Evolutionary conservation across 2,329 filamentous ascomycete species (phyloP), one percentile per base, ranked within the genome.

Genomic region (Colletotrichum eremochloae): DNA sequence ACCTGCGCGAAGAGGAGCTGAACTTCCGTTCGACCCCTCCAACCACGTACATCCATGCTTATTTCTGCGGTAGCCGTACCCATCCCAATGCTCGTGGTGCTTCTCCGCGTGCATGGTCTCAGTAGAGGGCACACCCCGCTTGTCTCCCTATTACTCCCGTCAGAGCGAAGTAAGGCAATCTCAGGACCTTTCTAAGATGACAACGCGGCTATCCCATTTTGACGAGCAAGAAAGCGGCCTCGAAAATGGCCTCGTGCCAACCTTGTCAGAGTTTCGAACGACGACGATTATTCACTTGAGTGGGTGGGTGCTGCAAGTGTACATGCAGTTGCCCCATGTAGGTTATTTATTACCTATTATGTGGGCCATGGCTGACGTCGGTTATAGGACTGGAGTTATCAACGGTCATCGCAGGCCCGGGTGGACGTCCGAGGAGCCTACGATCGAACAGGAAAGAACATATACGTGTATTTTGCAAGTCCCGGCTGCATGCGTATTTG

Each of bases 21-120:
- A 65, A 72, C 66, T 72, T 70, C 66, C 70, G 61, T 65, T 61
- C 67, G 55, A 64, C 66, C 70, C 55, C 60, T 70, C 69, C 70
- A 72, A 65, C 70, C 55, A 70, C 53, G 61, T 20, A 48, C 29
- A 31, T 36, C 31, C 44, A 52, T 38, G 36, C 33, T 40, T 24
- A 4, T 62, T 29, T n/a, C 36, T 64, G 29, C 29, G 40, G 33
- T n/a, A 52, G 14, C 24, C 36, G 53, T 53, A 24, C 11, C 46
- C 14, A 20, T 38, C 14, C 38, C 48, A 18, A 63, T 42, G 18
- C 18, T 36, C 2, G 38, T 46, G n/a, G 38, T 48, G 24, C n/a
- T 55, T 60, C 55, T 69, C 66, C 58, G 66, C 60, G 44, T 69
- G 53, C 58, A 53, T 48, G 50, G 53, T 31, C 53, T 33, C 24